These are phyloP conservation scores for Cryomyces minteri DNA, from an alignment of 495 filamentous ascomycete species.

Conservation along the genomic window DNA sequence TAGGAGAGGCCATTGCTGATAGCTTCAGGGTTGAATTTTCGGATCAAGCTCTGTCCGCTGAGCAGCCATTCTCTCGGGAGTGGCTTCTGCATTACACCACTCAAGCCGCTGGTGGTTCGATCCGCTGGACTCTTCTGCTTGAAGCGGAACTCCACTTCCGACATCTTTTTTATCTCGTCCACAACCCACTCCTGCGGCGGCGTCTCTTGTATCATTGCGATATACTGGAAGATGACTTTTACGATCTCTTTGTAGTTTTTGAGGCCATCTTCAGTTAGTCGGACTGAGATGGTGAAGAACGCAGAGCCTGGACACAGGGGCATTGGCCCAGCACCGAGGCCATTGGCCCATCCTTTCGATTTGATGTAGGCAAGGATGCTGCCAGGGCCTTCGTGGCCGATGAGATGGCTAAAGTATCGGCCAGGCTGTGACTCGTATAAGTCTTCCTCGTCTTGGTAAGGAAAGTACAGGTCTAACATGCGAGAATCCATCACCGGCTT, in stretches of 20 bases:
- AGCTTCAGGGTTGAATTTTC: constrained; percentile 55
- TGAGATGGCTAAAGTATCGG: constrained; percentile 80
- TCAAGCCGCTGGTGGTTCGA: constrained; percentile 68
- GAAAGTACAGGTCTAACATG: constrained; percentile 70
- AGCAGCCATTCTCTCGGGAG: constrained; percentile 73
- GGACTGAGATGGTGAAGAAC: constrained; percentile 63
- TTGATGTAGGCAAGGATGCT: constrained; percentile 94
- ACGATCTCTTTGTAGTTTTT: constrained; percentile 75
- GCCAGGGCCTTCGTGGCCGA: constrained; percentile 92
- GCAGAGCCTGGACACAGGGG: constrained; percentile 67
- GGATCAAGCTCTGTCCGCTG: constrained; percentile 50
- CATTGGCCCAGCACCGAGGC: constrained; percentile 59
- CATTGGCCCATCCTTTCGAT: constrained; percentile 88
- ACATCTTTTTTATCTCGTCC: constrained; percentile 73
- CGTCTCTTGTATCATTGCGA: constrained; percentile 65
- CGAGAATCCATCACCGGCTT: constrained; percentile 93
- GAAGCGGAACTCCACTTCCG: constrained; percentile 87
- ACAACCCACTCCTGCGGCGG: constrained; percentile 85
- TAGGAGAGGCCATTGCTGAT: constrained; percentile 62
- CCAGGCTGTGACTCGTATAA: constrained; percentile 71
- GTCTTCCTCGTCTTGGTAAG: constrained; percentile 74
- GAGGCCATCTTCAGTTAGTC: constrained; percentile 70
- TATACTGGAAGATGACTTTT: constrained; percentile 84
- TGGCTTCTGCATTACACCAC: constrained; percentile 75
- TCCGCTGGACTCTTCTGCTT: constrained; percentile 82